A percentile compares a stretch with the other conserved stretches of the same genome.
Conservation (phyloP, 2,329 filamentous ascomycete genomes). For the Fusarium buxicola region DNA sequence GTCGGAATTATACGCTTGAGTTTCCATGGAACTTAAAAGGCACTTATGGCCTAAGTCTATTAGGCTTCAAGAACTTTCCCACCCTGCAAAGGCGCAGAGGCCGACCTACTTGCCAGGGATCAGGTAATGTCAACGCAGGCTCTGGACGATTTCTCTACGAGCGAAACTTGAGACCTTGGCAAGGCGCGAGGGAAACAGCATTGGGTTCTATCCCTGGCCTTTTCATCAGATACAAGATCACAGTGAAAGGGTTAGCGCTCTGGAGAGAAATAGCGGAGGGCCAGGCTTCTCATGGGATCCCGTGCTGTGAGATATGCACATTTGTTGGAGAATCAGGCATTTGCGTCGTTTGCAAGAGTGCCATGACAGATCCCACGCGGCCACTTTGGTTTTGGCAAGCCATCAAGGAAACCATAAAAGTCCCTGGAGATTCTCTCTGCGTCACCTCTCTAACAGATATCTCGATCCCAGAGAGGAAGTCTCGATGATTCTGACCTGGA, state of each 20-base stretch:
- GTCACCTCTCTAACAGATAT: neutral
- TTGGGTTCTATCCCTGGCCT: neutral
- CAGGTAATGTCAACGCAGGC: neutral
- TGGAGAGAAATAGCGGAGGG: neutral
- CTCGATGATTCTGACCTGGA: neutral
- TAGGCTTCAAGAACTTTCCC: neutral
- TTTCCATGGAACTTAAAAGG: neutral
- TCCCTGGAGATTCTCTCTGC: neutral
- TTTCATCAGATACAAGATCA: neutral
- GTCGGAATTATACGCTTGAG: neutral
- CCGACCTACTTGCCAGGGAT: neutral
- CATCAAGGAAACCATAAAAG: neutral
- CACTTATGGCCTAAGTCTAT: neutral
- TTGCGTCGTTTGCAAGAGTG: neutral
- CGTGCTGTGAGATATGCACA: neutral
- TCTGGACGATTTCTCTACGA: neutral
- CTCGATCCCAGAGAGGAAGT: neutral
- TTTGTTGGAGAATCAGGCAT: neutral
- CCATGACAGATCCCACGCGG: neutral
- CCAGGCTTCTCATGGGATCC: neutral
- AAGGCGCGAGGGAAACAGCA: neutral
- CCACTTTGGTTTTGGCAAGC: neutral
- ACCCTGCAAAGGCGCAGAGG: neutral
- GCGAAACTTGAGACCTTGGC: neutral
- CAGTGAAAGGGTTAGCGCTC: neutral